phyloP scores from a whole-genome alignment of 1,284 basidiomycete species.

The Cutaneotrichosporon cavernicola region DNA sequence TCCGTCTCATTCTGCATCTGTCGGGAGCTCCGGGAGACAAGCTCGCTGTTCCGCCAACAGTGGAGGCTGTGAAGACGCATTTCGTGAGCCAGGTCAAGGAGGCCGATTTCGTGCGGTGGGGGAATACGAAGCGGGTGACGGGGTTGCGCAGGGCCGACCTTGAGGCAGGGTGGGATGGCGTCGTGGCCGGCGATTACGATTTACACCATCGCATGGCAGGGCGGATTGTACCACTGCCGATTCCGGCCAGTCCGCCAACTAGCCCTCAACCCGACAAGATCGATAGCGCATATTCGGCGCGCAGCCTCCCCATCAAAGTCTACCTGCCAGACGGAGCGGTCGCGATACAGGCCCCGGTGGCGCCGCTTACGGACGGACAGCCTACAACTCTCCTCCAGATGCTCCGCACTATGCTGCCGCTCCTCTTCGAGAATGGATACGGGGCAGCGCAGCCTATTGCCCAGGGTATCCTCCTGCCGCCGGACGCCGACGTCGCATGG shows the following conservation, averaged over 20 bases:
- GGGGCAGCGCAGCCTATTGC: conserved; percentile 62
- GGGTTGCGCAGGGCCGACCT: conserved; percentile 81
- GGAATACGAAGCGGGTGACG: conserved; percentile 87
- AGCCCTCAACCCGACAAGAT: conserved; percentile 49
- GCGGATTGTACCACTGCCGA: conserved; percentile 63
- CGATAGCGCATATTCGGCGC: conserved; percentile 69
- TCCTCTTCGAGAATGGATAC: conserved; percentile 51
- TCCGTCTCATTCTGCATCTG: conserved; percentile 78
- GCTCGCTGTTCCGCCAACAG: conserved; percentile 70
- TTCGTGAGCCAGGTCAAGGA: conserved; percentile 94
- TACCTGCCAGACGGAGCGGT: conserved; percentile 84
- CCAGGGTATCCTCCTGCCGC: conserved; percentile 82
- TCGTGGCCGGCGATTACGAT: conserved; percentile 91
- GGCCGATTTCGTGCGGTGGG: conserved; percentile 91
- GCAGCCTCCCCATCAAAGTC: conserved; percentile 81
- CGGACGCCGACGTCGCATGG: conserved; percentile 89
- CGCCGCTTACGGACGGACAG: conserved; percentile 60
- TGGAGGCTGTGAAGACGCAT: conserved; percentile 80
- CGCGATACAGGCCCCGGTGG: conserved; percentile 81
- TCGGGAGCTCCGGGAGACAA: conserved; percentile 71
- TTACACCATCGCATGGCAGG: conserved; percentile 87
- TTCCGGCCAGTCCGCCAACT: conserved; percentile 61
- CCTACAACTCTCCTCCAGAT: conserved; percentile 54
- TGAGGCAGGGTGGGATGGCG: conserved; percentile 91
- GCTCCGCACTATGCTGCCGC: conserved; percentile 53